Base-by-base conservation (phyloP, 768 basidiomycete genomes). In the Tylopilus sp. region DNA sequence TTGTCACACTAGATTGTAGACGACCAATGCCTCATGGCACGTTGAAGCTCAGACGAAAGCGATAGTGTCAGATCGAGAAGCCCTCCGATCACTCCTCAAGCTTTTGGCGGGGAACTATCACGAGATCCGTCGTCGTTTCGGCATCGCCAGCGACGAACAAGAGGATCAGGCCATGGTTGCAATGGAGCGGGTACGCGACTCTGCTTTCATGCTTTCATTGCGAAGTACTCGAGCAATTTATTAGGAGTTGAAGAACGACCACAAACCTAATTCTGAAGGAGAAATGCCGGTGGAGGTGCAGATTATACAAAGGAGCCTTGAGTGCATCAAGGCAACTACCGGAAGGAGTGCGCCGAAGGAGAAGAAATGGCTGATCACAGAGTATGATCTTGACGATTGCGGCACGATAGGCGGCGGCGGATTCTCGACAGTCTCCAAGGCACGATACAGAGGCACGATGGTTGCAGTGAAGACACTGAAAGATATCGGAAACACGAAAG, bases 361-460 rank as follows among this genome's bases (percentile, higher is more conserved):
- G 40, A 34, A 21, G 8, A 51, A 53, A n/a, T 69, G 66, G 66
- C 58, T 58, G 9, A 61, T 69, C 33, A 63, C 61, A 28, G 49
- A 61, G 4, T 62, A 65, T 38, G 67, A 69, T n/a, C 63, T 69
- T 19, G 65, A 66, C 4, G 50, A 61, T 38, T 62, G 60, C 7
- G 51, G 48, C 6, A 42, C 54, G 42, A 66, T 68, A 37, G 68
- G 66, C 7, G 26, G 57, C 14, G 68, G 68, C 11, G 66, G 64
- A 29, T 69, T 69, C 34, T 40, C 49, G n/a, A 55, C 40, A 0
- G 54, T 55, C 14, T 30, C 12, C 0, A 55, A 42, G 28, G 54
- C 49, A 2, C 30, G 21, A 34, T 55, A 46, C 28, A 34, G 54
- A 28, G 31, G 33, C 19, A 46, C n/a, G 28, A 36, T 33, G 3